Conservation (phyloP, 768 basidiomycete genomes). For the Tulasnella sp. region DNA sequence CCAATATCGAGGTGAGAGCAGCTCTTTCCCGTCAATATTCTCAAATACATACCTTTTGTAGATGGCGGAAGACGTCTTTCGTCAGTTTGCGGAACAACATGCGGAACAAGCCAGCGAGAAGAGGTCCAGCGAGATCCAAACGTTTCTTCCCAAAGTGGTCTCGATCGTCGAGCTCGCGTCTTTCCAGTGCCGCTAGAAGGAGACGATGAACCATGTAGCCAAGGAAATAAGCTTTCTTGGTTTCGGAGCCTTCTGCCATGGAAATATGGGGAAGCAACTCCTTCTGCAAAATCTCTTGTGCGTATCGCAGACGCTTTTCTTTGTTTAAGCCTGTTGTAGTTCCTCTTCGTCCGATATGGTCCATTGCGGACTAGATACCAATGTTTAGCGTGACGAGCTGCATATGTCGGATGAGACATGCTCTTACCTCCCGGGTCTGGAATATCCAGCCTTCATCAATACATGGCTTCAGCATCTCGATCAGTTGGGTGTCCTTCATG, state of each 20-base stretch:
- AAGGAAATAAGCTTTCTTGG: constrained; percentile 98
- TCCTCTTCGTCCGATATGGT: constrained; percentile 98
- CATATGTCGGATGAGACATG: not conserved
- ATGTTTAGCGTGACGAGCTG: constrained; percentile 32
- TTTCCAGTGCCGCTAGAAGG: constrained; percentile 85
- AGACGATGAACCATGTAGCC: constrained; percentile 99
- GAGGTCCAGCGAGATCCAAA: constrained; percentile 89
- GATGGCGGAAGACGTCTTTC: constrained; percentile 92
- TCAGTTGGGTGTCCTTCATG: constrained; percentile 90
- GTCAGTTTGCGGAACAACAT: constrained; percentile 97
- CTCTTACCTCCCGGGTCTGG: constrained; percentile 83
- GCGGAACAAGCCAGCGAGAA: constrained; percentile 94
- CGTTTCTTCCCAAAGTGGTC: constrained; percentile 99
- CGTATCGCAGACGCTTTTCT: constrained; percentile 91
- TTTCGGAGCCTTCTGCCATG: constrained; percentile 91
- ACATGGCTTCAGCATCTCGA: constrained; percentile 97
- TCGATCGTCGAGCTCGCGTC: constrained; percentile 95
- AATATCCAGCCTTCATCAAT: constrained; percentile 98
- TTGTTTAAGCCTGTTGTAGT: constrained; percentile 88
- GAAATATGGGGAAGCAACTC: constrained; percentile 98
- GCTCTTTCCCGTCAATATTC: not conserved
- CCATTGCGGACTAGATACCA: constrained; percentile 60
- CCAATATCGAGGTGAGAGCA: constrained; percentile 22
- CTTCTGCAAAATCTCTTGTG: constrained; percentile 96
- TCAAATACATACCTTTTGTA: constrained; percentile 73